phyloP scores from a whole-genome alignment of 2,329 filamentous ascomycete genomes.

The Diaporthe nobilis region DNA sequence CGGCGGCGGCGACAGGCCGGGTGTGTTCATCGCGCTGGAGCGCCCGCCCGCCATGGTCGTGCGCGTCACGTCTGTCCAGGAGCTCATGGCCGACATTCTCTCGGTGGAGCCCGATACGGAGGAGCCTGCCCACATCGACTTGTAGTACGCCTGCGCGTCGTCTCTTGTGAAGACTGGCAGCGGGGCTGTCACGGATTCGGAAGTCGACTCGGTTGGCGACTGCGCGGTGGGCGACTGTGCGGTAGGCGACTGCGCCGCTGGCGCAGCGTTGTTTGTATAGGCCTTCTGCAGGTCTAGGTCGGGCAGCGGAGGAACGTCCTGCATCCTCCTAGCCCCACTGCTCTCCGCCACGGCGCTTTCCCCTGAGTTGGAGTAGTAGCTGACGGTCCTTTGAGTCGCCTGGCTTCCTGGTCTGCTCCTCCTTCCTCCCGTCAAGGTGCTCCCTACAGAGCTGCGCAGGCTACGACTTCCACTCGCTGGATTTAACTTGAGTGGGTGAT shows the following conservation, averaged over 20 bases:
- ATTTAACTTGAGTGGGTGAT: constrained; percentile 38
- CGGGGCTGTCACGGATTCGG: constrained; percentile 1
- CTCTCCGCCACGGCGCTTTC: not conserved
- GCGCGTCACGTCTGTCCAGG: constrained; percentile 32
- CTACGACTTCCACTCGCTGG: constrained; percentile 3
- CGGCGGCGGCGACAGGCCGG: constrained; percentile 15
- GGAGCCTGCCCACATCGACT: constrained; percentile 27
- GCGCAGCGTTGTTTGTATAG: constrained; percentile 21
- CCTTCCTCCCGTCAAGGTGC: not conserved
- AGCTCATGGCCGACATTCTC: constrained; percentile 32
- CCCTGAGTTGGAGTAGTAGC: constrained; percentile 1
- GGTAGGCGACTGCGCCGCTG: not conserved
- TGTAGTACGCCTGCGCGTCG: constrained; percentile 30
- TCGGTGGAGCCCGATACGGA: not conserved
- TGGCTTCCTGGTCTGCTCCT: constrained; percentile 19
- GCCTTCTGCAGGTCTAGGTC: not conserved
- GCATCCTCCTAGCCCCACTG: constrained; percentile 1
- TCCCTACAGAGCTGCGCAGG: not conserved
- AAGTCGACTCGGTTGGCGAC: constrained; percentile 4
- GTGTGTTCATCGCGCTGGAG: constrained; percentile 13
- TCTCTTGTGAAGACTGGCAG: constrained; percentile 19
- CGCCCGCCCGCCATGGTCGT: constrained; percentile 33
- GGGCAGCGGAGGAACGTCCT: constrained; percentile 34
- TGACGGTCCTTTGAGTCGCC: not conserved
- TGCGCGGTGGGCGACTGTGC: not conserved